Evolutionary conservation across 371 early-diverging fungal genomes (phyloP), one percentile per base, ranked within the genome.

Genomic region (Fennellomyces sp.): DNA sequence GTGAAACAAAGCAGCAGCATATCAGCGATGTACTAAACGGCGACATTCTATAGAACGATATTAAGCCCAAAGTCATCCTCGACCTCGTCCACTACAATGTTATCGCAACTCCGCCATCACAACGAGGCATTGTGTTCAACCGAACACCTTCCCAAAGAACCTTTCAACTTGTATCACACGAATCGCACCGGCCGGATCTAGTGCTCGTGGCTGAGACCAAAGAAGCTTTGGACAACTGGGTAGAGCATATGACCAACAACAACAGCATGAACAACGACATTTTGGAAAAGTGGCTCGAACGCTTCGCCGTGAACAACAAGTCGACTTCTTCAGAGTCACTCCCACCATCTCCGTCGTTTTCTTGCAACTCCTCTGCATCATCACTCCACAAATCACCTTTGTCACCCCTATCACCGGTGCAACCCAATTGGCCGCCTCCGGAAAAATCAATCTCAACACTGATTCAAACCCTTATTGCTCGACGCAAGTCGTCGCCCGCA

Each of bases 221-320:
- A 25, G 33, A 66, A 41, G 29, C 53, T 12, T 52, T 60, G 45
- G 48, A 61, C 8, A 50, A 35, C 26, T 66, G 66, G 66, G 50
- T 66, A 23, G 45, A 27, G 19, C 47, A 36, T 19, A 54, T 30
- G 31, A 31, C 17, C 52, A 51, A 21, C 35, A 52, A 52, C 51
- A 27, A 19, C 26, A 27, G 12, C 23, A 56, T 47, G 39, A 47
- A 49, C 35, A 38, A 26, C 15, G 52, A 55, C 35, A 55, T 66
- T 6, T 59, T 66, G 2, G 62, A 62, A 13, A 66, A 66, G 57
- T 66, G 66, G 66, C 62, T 66, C 19, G 62, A 66, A 29, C 58
- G 61, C 36, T 57, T 61, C 17, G 62, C 61, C 28, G 26, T 65
- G 17, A 51, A 41, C 39, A 60, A 19, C 39, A 38, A 60, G 52